These are phyloP conservation scores for Vinca minor DNA, from an alignment of 257 asterid genomes.

Conservation along the genomic window DNA sequence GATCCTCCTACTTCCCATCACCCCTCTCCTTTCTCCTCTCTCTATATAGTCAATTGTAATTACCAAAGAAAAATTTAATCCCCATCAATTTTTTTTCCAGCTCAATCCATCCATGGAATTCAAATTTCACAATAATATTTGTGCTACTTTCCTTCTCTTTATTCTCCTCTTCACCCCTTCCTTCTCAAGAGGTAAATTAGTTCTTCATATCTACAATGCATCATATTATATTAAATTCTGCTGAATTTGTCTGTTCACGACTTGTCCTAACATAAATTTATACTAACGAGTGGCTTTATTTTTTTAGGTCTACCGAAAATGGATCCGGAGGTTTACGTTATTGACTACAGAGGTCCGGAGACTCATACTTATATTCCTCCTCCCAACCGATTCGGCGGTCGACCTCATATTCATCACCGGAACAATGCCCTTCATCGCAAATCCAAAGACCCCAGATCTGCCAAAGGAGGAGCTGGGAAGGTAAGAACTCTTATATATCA, in stretches of 20 bases:
- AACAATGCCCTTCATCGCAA: conserved; percentile 13
- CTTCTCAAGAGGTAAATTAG: conserved; percentile 27
- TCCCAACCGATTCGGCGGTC: conserved; percentile 22
- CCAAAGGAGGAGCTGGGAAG: conserved; percentile 7
- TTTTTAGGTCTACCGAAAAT: conserved; percentile 10
- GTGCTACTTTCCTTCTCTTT: conserved; percentile 22
- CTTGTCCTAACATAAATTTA: too few species aligned
- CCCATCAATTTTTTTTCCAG: too few species aligned
- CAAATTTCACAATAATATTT: conserved; percentile 4
- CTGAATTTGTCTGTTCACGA: background rate
- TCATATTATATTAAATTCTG: background rate
- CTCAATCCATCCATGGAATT: conserved; percentile 24
- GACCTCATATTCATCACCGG: conserved; percentile 22
- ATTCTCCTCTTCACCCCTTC: conserved; percentile 25
- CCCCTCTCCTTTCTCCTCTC: background rate
- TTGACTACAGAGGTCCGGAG: conserved; percentile 52
- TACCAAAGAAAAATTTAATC: too few species aligned
- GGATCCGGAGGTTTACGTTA: conserved; percentile 30
- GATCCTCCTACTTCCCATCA: conserved; percentile 1
- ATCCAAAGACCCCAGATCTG: conserved; percentile 15
- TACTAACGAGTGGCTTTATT: background rate
- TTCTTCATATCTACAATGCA: too few species aligned
- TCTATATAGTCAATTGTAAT: conserved; percentile 3
- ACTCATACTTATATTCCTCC: conserved; percentile 46
- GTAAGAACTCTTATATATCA: conserved; percentile 8